Evolutionary conservation across 176 grass and related monocot species (phyloP).

Genomic region (Cenchrus purpureus): DNA sequence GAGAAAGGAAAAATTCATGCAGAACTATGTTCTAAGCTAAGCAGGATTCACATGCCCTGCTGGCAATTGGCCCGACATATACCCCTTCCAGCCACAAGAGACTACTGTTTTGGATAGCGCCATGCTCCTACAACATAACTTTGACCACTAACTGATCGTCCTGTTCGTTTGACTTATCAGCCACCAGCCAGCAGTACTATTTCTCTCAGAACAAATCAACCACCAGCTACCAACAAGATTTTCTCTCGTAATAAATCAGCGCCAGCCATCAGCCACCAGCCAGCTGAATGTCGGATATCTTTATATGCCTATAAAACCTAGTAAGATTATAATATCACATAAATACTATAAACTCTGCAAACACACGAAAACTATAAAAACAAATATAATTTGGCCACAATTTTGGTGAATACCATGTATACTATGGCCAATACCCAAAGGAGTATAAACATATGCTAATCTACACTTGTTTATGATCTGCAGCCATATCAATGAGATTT

Average conservation of each 20-base stretch:
- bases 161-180: too few species aligned
- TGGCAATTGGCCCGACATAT: not conserved
- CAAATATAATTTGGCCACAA: not conserved
- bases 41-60: not conserved
- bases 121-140: not conserved
- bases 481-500: conserved; percentile 30
- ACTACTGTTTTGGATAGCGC: not conserved
- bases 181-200: too few species aligned
- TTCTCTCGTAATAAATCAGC: too few species aligned
- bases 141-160: not conserved
- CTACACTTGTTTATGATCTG: not conserved
- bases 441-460: conserved; percentile 6
- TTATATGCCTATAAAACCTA: not conserved
- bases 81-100: not conserved
- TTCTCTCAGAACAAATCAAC: too few species aligned
- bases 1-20: conserved; percentile 1
- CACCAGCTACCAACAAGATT: too few species aligned
- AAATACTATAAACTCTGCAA: not conserved
- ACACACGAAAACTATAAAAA: not conserved
- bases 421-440: not conserved
- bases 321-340: not conserved
- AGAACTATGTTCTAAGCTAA: conserved; percentile 13
- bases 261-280: too few species aligned
- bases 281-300: too few species aligned
- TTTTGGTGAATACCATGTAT: not conserved